Evolutionary conservation across 352 stramenopile species (phyloP), one percentile per base, ranked within the genome.

Genomic region (Lagenidium giganteum): DNA sequence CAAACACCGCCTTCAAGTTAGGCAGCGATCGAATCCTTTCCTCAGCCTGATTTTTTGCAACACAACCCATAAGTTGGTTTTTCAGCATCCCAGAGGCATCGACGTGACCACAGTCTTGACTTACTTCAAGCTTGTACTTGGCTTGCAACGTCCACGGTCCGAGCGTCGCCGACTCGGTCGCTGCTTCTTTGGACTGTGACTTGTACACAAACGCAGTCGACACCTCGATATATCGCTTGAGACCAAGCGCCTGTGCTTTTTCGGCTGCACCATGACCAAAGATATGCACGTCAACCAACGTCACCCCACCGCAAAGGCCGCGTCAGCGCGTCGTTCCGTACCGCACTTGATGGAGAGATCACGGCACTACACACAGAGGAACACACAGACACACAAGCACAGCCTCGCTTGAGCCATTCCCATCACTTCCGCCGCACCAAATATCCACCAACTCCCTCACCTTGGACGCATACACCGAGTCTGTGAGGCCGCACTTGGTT

Each of bases 171-270:
- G 41, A 42, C 44, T 94, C 82, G 9, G 57, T 61, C 3, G 80
- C 82, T 0, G 82, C 66, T 14, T 68, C 32, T 51, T 92, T 92
- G 1, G 67, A 61, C 51, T 92, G 78, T 20, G 80, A 91, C 51
- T 90, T 92, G 72, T 94, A 94, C 37, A 94, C 80, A 38, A 89
- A 89, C n/a, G 75, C 77, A 18, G 83, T 93, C 16, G 83, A 94
- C 13, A 94, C 77, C 60, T 94, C 83, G 46, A 94, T 50, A 44
- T 76, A 93, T 22, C 78, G 72, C 45, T 83, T 85, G n/a, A 93
- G 70, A 11, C 73, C 62, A 36, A 89, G 42, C 30, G 76, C 67
- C 24, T 77, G 54, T 6, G 70, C 75, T 50, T 87, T 87, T 37
- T 75, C 70, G 25, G 76, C 75, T 73, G 52, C 29, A 18, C 37